Base-by-base conservation (phyloP, 768 basidiomycete species). In the Lactarius trivialis region DNA sequence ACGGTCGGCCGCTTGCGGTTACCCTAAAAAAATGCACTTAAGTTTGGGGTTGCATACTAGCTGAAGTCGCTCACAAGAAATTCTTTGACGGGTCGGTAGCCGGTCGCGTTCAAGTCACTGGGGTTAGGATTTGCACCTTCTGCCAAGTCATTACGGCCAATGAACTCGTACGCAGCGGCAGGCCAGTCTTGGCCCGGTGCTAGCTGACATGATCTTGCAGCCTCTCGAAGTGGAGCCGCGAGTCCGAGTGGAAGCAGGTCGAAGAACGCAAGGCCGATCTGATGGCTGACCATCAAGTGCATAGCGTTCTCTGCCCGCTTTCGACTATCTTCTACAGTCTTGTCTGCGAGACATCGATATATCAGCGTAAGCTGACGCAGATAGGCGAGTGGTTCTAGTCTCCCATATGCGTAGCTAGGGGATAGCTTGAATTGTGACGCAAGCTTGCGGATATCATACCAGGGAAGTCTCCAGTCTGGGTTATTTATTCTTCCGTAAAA, bases 181-280 rank as follows among this genome's bases (percentile, higher is more conserved):
- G 85, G 80, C 93, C 92, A 94, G 64, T 85, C 80, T 4, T 79
- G 77, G 1, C 87, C 84, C 3, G 95, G 91, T 0, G 85, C 81
- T 7, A 88, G 73, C 70, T 96, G 93, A 64, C 91, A 93, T 9
- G 87, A 85, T 63, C 92, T 76, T n/a, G 89, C 78, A 1, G 89
- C 91, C 71, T 98, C 97, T 57, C 87, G 77, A 5, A 98, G 74
- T 1, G 96, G 95, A 0, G 86, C 81, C 1, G 86, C 82, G 32
- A 91, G 77, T 0, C 90, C 89, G 12, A 91, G 71, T 1, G 90
- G 85, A 19, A 93, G 71, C 21, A 75, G 73, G 58, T 81, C 77
- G 45, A 90, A 68, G 55, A 85, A 78, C 14, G 79, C 76, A 7
- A 74, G 70, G 3, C 80, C 81, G 26, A 79, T 72, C 7, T 77